Percentiles rank a stretch among this genome's conserved stretches.
Conservation (phyloP, 495 filamentous ascomycete genomes). For the Apodospora peruviana region DNA sequence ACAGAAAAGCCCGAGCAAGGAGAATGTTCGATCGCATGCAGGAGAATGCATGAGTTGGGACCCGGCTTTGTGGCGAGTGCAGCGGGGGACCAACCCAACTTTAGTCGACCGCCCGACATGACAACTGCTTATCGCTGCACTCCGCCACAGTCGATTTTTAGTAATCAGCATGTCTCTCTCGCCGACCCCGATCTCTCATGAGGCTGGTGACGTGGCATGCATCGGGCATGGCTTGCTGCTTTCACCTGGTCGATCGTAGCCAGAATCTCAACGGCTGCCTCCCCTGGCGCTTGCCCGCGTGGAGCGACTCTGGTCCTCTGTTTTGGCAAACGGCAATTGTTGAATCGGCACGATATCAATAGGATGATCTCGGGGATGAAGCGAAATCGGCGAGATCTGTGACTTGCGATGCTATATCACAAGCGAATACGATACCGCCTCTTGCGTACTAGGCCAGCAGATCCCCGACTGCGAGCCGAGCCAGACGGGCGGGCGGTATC, state of each 20-base stretch:
- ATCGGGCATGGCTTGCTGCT: conserved; percentile 11
- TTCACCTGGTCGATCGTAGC: conserved; percentile 4
- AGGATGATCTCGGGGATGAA: too few relatives aligned
- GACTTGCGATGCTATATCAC: too few relatives aligned
- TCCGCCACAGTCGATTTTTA: conserved; percentile 21
- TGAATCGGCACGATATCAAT: too few relatives aligned
- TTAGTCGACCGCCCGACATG: too few relatives aligned
- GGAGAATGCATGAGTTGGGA: not conserved
- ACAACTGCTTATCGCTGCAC: conserved; percentile 12
- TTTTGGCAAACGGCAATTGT: too few relatives aligned
- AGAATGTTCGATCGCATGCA: too few relatives aligned
- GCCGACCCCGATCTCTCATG: conserved; percentile 11
- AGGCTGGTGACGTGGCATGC: conserved; percentile 28
- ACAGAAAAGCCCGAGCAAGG: too few relatives aligned
- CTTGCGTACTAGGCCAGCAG: too few relatives aligned
- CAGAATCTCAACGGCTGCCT: not conserved
- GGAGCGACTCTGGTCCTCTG: not conserved
- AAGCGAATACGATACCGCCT: too few relatives aligned
- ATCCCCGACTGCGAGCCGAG: not conserved
- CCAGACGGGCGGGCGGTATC: conserved; percentile 3
- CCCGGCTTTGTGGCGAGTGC: not conserved
- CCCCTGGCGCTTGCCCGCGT: not conserved
- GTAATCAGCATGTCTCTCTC: conserved; percentile 1
- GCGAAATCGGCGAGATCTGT: too few relatives aligned
- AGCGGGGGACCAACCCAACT: not conserved